Evolutionary conservation across 2,329 filamentous ascomycete genomes (phyloP), one percentile per base, ranked within the genome.

Genomic region (Trichothecium roseum): DNA sequence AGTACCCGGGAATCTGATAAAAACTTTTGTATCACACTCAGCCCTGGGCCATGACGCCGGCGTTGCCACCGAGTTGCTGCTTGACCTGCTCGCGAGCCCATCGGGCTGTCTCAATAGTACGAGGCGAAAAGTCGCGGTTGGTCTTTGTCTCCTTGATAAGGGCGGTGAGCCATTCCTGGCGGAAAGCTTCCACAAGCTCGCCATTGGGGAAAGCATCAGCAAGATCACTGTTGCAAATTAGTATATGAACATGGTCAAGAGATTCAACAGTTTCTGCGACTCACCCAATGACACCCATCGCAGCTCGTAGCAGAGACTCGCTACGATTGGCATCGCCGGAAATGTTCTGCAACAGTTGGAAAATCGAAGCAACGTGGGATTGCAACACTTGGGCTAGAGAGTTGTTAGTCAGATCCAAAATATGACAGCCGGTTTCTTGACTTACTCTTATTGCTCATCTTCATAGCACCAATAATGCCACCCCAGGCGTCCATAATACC

Each of bases 401-500:
- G 47, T 60, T 47, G 9, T 20, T 16, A 14, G 8, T 14, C 30
- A 10, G 17, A 4, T 20, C 13, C 4, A 26, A 16, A 17, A 8
- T 14, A 14, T 29, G 18, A 35, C n/a, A 18, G 16, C n/a, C n/a
- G n/a, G n/a, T n/a, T n/a, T n/a, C 12, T 16, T n/a, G 8, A 64
- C 77, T 59, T 60, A 83, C 81, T 78, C 68, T 89, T 89, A 52
- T 67, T 68, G 52, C 81, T 84, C 35, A 72, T 64, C 68, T 91
- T 94, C 81, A 96, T 87, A 36, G 91, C 87, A 57, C 89, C 79
- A 54, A 98, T 87, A 46, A 94, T 91, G 46, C 91, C 91, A 51
- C 88, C 87, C 88, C 93, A 98, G 24, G 91, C 91, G 69, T 98
- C 91, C 81, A 96, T 94, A 47, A 98, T 96, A 48, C 89, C 91